Evolutionary conservation across 345 rosid species (phyloP).

Genomic region (Durio zibethinus): DNA sequence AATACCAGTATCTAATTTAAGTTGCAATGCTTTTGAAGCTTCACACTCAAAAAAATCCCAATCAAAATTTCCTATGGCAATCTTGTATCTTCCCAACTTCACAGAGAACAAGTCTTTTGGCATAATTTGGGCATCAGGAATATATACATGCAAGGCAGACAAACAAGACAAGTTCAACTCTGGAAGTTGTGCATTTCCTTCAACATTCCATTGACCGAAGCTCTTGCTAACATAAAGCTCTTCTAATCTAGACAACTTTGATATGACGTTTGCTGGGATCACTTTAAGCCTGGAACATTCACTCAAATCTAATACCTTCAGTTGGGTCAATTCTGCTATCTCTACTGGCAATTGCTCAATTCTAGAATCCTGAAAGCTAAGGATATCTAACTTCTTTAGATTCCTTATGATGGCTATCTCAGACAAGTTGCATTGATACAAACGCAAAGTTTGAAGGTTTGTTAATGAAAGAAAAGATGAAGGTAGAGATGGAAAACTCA

Average conservation of each 20-base stretch:
- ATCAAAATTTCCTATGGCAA: no score
- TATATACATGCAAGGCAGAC: no score
- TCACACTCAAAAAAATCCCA: no score
- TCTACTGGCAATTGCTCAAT: slow-evolving; percentile 43
- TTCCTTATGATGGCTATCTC: no score
- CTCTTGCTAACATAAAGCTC: neutral
- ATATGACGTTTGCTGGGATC: neutral
- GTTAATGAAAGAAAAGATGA: neutral
- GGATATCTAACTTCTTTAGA: no score
- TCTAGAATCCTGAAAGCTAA: slow-evolving; percentile 38
- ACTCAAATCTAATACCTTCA: neutral
- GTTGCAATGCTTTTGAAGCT: no score
- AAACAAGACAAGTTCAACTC: no score
- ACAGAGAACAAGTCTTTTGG: no score
- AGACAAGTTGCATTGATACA: neutral
- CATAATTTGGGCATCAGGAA: no score
- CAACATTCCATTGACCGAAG: neutral
- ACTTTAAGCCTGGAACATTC: neutral
- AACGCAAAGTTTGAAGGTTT: neutral
- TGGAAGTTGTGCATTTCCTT: no score
- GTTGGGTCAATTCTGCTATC: neutral
- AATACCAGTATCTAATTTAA: no score
- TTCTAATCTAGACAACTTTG: neutral
- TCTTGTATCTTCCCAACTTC: no score
- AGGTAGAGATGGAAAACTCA: neutral